These are phyloP conservation scores for Botrytis galanthina DNA, from an alignment of 2,329 filamentous ascomycete genomes.

Conservation along the genomic window DNA sequence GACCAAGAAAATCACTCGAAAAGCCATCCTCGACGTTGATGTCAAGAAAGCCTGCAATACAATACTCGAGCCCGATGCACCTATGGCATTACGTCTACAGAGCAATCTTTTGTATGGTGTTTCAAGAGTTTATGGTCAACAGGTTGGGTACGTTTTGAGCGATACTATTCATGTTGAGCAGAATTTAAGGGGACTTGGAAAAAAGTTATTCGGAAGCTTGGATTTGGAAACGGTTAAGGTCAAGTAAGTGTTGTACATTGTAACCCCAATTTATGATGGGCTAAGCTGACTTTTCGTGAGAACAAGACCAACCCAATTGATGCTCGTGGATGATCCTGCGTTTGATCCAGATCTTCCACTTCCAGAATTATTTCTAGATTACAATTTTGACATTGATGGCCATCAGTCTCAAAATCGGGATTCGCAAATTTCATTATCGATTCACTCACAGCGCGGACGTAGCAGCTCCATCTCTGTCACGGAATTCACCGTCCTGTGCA, in stretches of 20 bases:
- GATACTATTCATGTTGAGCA: constrained; percentile 71
- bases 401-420: constrained; percentile 32
- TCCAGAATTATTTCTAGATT: constrained; percentile 56
- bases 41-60: constrained; percentile 82
- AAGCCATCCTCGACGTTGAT: constrained; percentile 84
- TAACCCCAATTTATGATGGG: constrained; percentile 13
- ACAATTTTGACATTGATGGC: constrained; percentile 40
- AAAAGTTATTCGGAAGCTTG: constrained; percentile 54
- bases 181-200: constrained; percentile 68
- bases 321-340: constrained; percentile 76
- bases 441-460: constrained; percentile 30
- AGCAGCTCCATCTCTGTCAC: too few relatives aligned
- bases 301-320: constrained; percentile 68
- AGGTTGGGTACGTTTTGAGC: constrained; percentile 79
- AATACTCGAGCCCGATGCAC: constrained; percentile 81
- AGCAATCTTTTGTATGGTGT: constrained; percentile 86
- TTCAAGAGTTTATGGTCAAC: constrained; percentile 79
- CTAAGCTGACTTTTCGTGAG: background rate
- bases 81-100: constrained; percentile 86
- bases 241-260: constrained; percentile 52
- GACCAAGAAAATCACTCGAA: constrained; percentile 73
- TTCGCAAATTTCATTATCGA: constrained; percentile 38
- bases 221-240: constrained; percentile 61
- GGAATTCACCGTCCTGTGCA: too few relatives aligned
- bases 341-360: constrained; percentile 69